These are phyloP conservation scores for Leucosporidium creatinivorum DNA, from an alignment of 768 basidiomycete genomes.

Conservation along the genomic window DNA sequence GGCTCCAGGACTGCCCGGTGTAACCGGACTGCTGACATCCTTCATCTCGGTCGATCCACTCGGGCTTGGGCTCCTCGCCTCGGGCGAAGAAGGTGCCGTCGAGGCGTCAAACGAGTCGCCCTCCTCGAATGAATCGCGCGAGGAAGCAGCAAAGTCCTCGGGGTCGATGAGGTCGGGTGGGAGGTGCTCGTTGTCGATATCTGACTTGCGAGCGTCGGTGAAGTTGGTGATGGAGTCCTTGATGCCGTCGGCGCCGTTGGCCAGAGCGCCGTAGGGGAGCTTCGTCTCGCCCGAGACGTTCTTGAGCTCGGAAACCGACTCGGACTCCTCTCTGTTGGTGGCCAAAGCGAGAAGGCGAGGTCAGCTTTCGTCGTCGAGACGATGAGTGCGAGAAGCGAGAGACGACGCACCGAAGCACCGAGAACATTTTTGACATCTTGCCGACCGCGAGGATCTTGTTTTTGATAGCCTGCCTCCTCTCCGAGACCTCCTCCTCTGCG, in stretches of 20 bases:
- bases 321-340: slow-evolving; percentile 72
- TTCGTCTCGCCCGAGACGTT: slow-evolving; percentile 67
- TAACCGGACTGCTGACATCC: background rate
- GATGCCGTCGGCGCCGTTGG: slow-evolving; percentile 84
- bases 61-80: slow-evolving; percentile 33
- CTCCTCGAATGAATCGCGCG: slow-evolving; percentile 22
- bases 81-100: slow-evolving; percentile 36
- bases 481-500: slow-evolving; percentile 43
- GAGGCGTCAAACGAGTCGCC: slow-evolving; percentile 36
- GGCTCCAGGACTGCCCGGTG: background rate
- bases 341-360: background rate
- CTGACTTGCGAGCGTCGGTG: slow-evolving; percentile 69
- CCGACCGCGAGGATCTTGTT: slow-evolving; percentile 98
- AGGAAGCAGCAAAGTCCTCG: slow-evolving; percentile 32
- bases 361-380: slow-evolving; percentile 1
- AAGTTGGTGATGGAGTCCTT: slow-evolving; percentile 89
- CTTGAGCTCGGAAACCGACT: slow-evolving; percentile 94
- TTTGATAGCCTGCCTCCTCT: slow-evolving; percentile 86
- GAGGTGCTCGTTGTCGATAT: slow-evolving; percentile 98
- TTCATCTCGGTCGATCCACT: slow-evolving; percentile 8
- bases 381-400: background rate
- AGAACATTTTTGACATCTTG: slow-evolving; percentile 91
- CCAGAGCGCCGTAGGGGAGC: slow-evolving; percentile 75
- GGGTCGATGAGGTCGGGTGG: slow-evolving; percentile 87
- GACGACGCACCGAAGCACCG: slow-evolving; percentile 73